These are phyloP conservation scores for Leucosporidium yakuticum DNA, from an alignment of 768 basidiomycete species.

Conservation along the genomic window DNA sequence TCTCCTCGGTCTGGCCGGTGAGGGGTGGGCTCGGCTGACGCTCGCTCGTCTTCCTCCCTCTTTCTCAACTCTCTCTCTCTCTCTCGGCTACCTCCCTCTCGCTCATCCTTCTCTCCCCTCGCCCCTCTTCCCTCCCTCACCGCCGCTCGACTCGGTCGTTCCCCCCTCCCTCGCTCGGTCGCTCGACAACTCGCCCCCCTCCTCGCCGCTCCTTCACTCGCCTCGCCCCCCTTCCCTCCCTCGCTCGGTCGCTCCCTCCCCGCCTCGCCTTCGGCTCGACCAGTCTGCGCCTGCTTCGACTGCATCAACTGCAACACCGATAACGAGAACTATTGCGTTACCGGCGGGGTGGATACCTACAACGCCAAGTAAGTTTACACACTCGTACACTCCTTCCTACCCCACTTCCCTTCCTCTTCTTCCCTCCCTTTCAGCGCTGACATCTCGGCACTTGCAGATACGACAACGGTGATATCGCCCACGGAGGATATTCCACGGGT, in stretches of 20 bases:
- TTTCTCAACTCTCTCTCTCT: no score
- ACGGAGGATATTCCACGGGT: conserved; percentile 43
- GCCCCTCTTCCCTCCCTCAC: no score
- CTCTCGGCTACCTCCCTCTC: not conserved
- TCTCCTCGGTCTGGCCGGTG: no score
- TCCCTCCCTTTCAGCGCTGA: no score
- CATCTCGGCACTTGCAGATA: no score
- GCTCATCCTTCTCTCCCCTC: not conserved
- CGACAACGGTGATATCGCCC: conserved; percentile 17
- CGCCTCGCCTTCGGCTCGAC: conserved; percentile 38
- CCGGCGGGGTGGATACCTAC: conserved; percentile 32
- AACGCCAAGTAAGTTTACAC: conserved; percentile 24
- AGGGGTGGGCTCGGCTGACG: no score
- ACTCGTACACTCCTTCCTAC: not conserved
- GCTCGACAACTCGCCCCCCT: no score
- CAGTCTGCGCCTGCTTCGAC: conserved; percentile 38
- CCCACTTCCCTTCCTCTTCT: not conserved
- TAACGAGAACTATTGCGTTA: conserved; percentile 33
- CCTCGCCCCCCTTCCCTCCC: no score
- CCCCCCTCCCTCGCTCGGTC: no score
- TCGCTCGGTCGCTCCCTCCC: conserved; percentile 40
- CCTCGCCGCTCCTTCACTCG: no score
- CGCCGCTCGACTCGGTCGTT: no score
- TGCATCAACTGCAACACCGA: conserved; percentile 26
- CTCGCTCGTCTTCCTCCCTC: no score